Evolutionary conservation across 2,329 filamentous ascomycete species (phyloP).

Genomic region (Onygenales sp.): DNA sequence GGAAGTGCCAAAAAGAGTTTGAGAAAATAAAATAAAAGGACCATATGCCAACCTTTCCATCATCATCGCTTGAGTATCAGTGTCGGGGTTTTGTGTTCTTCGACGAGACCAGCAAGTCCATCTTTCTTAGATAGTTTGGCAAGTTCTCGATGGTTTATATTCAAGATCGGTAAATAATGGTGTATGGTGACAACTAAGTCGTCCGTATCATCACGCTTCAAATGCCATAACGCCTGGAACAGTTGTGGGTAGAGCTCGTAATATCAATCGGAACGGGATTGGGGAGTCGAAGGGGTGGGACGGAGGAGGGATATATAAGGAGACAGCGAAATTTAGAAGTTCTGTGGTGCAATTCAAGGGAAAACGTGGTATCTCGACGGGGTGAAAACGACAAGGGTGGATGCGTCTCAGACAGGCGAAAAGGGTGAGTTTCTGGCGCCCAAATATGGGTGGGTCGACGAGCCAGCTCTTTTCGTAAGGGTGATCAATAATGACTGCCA

Average conservation of each 20-base stretch:
- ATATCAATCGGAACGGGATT: not conserved
- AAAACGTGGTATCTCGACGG: not conserved
- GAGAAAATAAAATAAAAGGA: not conserved
- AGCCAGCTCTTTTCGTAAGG: not conserved
- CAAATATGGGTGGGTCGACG: not conserved
- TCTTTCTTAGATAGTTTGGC: not conserved
- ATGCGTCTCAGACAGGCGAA: not conserved
- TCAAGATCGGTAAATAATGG: not conserved
- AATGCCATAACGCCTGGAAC: constrained; percentile 5
- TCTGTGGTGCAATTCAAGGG: not conserved
- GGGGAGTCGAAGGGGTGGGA: not conserved
- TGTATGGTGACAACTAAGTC: constrained; percentile 4
- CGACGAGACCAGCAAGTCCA: no score
- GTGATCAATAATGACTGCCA: constrained; percentile 6
- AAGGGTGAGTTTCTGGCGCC: not conserved
- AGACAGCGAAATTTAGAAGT: not conserved
- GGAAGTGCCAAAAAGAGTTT: not conserved
- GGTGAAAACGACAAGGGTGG: not conserved
- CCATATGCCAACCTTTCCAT: not conserved
- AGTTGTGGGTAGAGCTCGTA: constrained; percentile 1
- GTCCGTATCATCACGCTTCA: constrained; percentile 6
- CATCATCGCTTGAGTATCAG: no score
- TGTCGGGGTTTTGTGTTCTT: no score
- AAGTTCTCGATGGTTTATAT: not conserved
- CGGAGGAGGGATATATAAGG: not conserved